Evolutionary conservation across 805 yeast species (phyloP), one percentile per base, ranked within the genome.

Genomic region (Lachancea sp.): DNA sequence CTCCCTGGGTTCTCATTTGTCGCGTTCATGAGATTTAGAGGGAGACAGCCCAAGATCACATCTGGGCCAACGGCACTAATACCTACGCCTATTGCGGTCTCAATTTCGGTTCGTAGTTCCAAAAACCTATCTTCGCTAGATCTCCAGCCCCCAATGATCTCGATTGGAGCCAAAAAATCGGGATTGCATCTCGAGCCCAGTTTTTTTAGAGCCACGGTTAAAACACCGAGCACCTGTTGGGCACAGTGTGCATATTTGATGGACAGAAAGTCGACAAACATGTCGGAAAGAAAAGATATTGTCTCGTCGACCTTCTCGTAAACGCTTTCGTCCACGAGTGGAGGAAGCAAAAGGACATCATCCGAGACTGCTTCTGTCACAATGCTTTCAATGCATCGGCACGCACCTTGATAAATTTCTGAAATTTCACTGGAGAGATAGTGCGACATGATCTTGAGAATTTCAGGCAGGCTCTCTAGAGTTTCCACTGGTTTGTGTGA

Each of bases 1-100:
- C 98, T 78, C 38, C 97, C 97, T n/a, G 81, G 75, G 36, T 74
- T 72, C 27, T 68, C 65, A 20, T 69, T 55, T 18, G 68, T 62
- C 4, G 82, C 78, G 38, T 75, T 74, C 26, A 73, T 71, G 55
- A 93, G 72, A 59, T 91, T 88, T 58, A 93, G 71, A 6, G 99
- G 98, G 29, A 93, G 71, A 3, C 76, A 69, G 38, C 77, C 65
- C 49, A 91, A 68, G 2, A 93, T 93, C 11, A 73, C 78, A 54
- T 85, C 95, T 9, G 98, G 96, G 2, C 99, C 99, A 62, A 90
- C 65, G 3, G 83, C 77, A 1, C 85, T 63, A 45, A 93, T 79
- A 1, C 95, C 89, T 29, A 88, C 77, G 15, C 87, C 81, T 50
- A 93, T 76, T 3, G 86, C 90, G 22, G 72, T 72, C 62, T 93